phyloP scores from a whole-genome alignment of 1,139 yeast species.

The Yamadazyma membranifaciens region DNA sequence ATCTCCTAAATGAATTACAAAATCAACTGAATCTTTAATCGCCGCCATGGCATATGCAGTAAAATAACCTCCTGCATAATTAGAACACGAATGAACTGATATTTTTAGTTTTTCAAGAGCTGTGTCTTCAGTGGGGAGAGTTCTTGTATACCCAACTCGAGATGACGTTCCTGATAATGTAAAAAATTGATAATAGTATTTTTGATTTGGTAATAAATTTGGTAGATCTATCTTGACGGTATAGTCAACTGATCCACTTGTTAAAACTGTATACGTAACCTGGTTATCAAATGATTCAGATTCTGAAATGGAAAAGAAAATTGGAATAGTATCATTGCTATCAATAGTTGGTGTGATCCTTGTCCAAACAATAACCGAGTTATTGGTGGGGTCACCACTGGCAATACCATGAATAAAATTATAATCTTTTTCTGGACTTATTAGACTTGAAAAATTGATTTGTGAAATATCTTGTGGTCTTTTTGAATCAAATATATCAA shows the following conservation, averaged over 20 bases:
- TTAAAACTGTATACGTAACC: slow-evolving; percentile 1
- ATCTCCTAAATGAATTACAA: slow-evolving; percentile 3
- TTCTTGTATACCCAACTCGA: slow-evolving; percentile 1
- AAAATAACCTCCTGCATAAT: slow-evolving; percentile 3
- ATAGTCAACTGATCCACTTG: neutral
- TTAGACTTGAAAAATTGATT: neutral
- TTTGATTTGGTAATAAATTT: neutral
- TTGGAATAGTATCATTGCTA: neutral
- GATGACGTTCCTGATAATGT: neutral
- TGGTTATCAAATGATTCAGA: neutral
- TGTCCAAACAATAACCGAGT: slow-evolving; percentile 1
- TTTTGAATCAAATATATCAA: neutral
- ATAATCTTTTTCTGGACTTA: neutral
- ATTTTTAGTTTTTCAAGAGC: neutral
- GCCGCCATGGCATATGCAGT: slow-evolving; percentile 3
- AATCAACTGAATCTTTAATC: slow-evolving; percentile 1
- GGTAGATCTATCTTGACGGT: neutral
- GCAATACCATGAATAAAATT: slow-evolving; percentile 2
- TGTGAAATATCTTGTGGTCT: neutral
- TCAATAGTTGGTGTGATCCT: slow-evolving; percentile 1
- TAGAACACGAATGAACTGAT: slow-evolving; percentile 2
- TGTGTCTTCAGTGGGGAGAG: neutral
- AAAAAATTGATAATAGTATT: slow-evolving; percentile 2
- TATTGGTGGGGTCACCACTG: slow-evolving; percentile 3
- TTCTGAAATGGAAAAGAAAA: slow-evolving; percentile 1